These are phyloP conservation scores for Cucumis melo DNA, from an alignment of 306 rosid genomes.

Conservation along the genomic window DNA sequence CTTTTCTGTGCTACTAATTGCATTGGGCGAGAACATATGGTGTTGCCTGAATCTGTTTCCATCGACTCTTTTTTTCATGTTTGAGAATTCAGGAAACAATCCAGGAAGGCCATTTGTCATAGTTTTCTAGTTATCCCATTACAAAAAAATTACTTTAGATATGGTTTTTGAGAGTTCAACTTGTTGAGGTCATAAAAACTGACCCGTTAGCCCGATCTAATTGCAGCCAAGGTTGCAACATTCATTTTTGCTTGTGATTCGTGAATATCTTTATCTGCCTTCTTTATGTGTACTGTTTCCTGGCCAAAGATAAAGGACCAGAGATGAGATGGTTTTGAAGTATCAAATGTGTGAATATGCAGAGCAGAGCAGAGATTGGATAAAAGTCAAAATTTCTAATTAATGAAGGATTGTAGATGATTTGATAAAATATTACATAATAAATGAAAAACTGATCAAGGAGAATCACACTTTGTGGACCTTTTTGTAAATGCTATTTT, in stretches of 20 bases:
- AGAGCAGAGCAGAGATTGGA: not conserved
- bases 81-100: not conserved
- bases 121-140: not conserved
- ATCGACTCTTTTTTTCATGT: not conserved
- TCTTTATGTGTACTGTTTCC: not conserved
- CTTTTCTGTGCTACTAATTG: not conserved
- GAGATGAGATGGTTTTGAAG: not conserved
- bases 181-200: not conserved
- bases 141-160: not conserved
- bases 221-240: not conserved
- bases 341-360: not conserved
- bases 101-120: not conserved
- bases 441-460: not conserved
- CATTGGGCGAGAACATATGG: not conserved
- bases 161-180: not conserved
- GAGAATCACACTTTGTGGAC: not conserved
- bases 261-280: not conserved
- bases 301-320: not conserved
- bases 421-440: not conserved
- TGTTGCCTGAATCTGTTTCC: not conserved
- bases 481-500: not conserved
- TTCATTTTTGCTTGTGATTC: not conserved
- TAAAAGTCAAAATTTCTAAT: not conserved
- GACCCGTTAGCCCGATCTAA: not conserved
- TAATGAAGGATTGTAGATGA: not conserved